Evolutionary conservation across 129 eudicot species (phyloP).

Genomic region (Helianthus tuberosus): DNA sequence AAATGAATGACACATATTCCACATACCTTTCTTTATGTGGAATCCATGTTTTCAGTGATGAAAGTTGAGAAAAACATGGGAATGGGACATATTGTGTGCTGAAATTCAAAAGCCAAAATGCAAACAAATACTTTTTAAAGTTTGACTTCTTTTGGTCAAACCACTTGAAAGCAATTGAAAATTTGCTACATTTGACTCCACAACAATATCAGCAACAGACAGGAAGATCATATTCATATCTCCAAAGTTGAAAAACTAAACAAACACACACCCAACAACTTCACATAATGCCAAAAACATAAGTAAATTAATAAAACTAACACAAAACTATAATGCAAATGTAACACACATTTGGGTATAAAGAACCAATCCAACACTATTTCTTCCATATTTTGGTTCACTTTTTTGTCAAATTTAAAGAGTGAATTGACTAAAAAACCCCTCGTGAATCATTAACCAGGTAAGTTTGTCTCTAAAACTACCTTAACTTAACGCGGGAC

Average conservation of each 20-base stretch:
- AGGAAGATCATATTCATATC: conserved; percentile 6
- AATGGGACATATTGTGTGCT: conserved; percentile 15
- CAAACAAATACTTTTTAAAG: conserved; percentile 12
- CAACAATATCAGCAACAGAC: conserved; percentile 16
- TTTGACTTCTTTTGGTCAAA: conserved; percentile 23
- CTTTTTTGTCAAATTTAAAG: conserved; percentile 20
- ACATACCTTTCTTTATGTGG: conserved; percentile 12
- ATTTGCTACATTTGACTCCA: conserved; percentile 8
- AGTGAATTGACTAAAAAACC: conserved; percentile 28
- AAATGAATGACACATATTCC: not conserved
- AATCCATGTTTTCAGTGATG: conserved; percentile 19
- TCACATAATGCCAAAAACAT: not conserved
- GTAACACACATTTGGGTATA: not conserved
- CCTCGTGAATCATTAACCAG: conserved; percentile 21
- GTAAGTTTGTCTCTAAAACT: not conserved
- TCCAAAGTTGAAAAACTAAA: not conserved
- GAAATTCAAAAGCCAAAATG: conserved; percentile 13
- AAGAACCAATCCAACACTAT: not conserved
- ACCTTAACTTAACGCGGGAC: not conserved
- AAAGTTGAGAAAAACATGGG: not conserved
- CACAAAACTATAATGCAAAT: not conserved
- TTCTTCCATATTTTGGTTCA: conserved; percentile 13
- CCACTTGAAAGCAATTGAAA: not conserved
- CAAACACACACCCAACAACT: conserved; percentile 2
- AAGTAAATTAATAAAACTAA: not conserved